Conservation (phyloP, 1,139 yeast genomes). For the Blastobotrys proliferans region DNA sequence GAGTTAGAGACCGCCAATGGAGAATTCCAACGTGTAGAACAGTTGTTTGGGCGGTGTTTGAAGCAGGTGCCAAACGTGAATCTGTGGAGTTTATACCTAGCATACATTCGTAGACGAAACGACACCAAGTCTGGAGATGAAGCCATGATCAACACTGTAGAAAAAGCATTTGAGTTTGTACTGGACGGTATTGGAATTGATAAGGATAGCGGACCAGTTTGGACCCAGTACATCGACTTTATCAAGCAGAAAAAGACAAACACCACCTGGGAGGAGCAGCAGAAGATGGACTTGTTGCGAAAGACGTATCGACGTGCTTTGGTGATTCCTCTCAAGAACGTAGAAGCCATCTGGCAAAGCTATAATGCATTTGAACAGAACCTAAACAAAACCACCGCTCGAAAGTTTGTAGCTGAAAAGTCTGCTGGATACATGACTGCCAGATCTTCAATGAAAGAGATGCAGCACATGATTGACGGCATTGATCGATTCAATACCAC, state of each 20-base stretch:
- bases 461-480: slow-evolving; percentile 53
- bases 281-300: slow-evolving; percentile 71
- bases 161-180: slow-evolving; percentile 84
- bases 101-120: slow-evolving; percentile 66
- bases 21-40: slow-evolving; percentile 65
- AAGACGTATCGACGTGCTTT: slow-evolving; percentile 69
- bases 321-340: slow-evolving; percentile 63
- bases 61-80: slow-evolving; percentile 56
- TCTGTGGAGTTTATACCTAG: slow-evolving; percentile 70
- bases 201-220: slow-evolving; percentile 62
- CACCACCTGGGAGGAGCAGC: slow-evolving; percentile 84
- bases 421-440: slow-evolving; percentile 90
- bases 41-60: slow-evolving; percentile 58
- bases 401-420: slow-evolving; percentile 78
- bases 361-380: slow-evolving; percentile 84
- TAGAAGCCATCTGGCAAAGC: slow-evolving; percentile 76
- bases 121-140: slow-evolving; percentile 72
- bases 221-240: slow-evolving; percentile 83
- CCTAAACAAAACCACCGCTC: slow-evolving; percentile 68
- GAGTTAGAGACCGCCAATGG: slow-evolving; percentile 64
- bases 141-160: slow-evolving; percentile 68
- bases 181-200: slow-evolving; percentile 75
- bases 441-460: slow-evolving; percentile 71
- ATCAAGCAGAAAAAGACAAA: slow-evolving; percentile 74
- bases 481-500: slow-evolving; percentile 38